phyloP scores from a whole-genome alignment of 192 early-diverging fungal genomes.

The Backusella morwellensis region DNA sequence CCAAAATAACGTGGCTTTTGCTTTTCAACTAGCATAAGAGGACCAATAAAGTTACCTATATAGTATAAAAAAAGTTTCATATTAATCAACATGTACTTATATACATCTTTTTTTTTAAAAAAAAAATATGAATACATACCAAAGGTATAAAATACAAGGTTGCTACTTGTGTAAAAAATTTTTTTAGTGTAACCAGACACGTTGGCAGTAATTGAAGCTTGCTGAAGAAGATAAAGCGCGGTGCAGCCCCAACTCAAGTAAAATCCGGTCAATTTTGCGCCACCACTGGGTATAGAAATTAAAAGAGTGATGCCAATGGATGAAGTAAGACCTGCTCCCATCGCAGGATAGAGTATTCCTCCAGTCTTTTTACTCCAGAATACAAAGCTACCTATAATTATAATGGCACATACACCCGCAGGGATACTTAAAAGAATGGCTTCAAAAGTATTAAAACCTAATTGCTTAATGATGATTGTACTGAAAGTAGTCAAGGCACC shows the following conservation, averaged over 20 bases:
- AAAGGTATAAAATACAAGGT: constrained; percentile 13
- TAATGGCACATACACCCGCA: neutral
- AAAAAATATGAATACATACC: constrained; percentile 12
- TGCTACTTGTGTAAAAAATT: constrained; percentile 13
- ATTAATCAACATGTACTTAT: neutral
- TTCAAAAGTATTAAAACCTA: constrained; percentile 2
- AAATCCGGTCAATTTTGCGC: neutral
- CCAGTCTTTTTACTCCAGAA: neutral
- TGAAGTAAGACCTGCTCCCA: neutral
- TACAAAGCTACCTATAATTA: neutral
- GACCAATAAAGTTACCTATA: constrained; percentile 20
- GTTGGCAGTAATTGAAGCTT: constrained; percentile 9
- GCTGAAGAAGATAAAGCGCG: constrained; percentile 5
- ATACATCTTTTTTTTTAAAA: neutral
- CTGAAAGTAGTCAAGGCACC: constrained; percentile 21
- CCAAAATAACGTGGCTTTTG: constrained; percentile 23
- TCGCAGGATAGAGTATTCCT: neutral
- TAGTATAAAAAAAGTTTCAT: neutral
- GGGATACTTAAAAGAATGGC: constrained; percentile 13
- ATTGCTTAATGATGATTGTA: neutral
- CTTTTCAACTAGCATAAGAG: neutral
- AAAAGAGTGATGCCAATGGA: neutral
- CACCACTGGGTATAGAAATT: neutral
- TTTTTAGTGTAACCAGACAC: constrained; percentile 31
- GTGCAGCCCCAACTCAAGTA: constrained; percentile 14